Conservation (phyloP, 371 early-diverging fungal species). For the Actinomortierella ambigua region DNA sequence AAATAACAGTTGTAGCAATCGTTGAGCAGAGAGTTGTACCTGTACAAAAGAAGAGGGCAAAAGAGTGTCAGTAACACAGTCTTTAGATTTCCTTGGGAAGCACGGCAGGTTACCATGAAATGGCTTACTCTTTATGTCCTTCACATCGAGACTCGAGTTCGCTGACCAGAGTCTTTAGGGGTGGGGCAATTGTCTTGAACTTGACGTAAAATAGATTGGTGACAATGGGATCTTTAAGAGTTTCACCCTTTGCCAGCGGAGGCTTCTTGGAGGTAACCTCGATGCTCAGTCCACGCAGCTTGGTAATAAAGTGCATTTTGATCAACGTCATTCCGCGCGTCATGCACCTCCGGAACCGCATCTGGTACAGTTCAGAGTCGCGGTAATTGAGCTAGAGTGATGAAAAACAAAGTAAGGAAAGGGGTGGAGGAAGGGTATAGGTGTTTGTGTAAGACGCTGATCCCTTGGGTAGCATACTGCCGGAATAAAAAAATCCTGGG, state of each 20-base stretch:
- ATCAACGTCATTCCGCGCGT: slow-evolving; percentile 88
- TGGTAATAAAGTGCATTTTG: slow-evolving; percentile 81
- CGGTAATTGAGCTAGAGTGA: slow-evolving; percentile 66
- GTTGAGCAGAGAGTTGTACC: slow-evolving; percentile 71
- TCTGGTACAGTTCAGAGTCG: slow-evolving; percentile 88
- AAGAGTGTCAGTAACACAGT: slow-evolving; percentile 4
- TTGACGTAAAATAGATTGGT: slow-evolving; percentile 76
- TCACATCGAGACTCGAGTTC: slow-evolving; percentile 78
- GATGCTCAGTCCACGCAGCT: slow-evolving; percentile 64
- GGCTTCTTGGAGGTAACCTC: slow-evolving; percentile 63
- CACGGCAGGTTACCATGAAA: slow-evolving; percentile 1
- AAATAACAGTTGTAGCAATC: slow-evolving; percentile 80
- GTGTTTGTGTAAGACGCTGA: not conserved
- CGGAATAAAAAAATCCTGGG: no score
- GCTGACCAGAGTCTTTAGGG: slow-evolving; percentile 61
- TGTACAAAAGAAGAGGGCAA: slow-evolving; percentile 14
- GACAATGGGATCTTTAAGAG: slow-evolving; percentile 38
- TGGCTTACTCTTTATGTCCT: slow-evolving; percentile 72
- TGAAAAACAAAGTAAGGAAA: not conserved
- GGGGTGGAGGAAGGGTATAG: not conserved
- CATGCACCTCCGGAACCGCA: slow-evolving; percentile 91
- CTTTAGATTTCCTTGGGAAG: not conserved
- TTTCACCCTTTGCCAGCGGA: slow-evolving; percentile 41
- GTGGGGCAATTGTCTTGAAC: slow-evolving; percentile 72
- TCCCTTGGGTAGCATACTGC: not conserved